A percentile compares a stretch with the other conserved stretches of the same genome.
Evolutionary conservation across 2,329 filamentous ascomycete species (phyloP).

Genomic region (Pleurostoma richardsiae): DNA sequence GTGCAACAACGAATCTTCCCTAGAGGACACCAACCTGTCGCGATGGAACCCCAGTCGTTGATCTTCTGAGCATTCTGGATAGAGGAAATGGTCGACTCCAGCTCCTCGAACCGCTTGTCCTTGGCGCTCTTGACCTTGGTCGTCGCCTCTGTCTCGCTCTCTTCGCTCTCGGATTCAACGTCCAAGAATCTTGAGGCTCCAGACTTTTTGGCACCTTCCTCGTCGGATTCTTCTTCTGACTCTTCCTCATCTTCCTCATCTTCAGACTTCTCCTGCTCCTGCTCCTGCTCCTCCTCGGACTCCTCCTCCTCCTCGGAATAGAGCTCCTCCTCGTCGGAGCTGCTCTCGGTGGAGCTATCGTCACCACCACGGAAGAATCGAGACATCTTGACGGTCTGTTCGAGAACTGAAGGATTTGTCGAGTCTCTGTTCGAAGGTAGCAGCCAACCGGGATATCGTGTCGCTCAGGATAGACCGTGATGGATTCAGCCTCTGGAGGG

Average conservation of each 20-base stretch:
- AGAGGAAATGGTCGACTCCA: conserved; percentile 80
- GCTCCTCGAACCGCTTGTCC: conserved; percentile 92
- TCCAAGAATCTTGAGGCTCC: conserved; percentile 82
- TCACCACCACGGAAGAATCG: conserved; percentile 91
- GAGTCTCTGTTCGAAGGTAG: no score
- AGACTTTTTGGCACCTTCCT: conserved; percentile 59
- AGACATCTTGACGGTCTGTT: conserved; percentile 61
- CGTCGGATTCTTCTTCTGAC: conserved; percentile 44
- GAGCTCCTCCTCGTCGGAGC: conserved; percentile 94
- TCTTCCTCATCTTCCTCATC: conserved; percentile 48
- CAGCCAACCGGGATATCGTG: not conserved
- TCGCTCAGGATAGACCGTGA: not conserved
- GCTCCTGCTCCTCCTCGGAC: conserved; percentile 46
- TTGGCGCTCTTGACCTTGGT: conserved; percentile 95
- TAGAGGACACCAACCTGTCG: conserved; percentile 59
- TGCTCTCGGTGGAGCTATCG: conserved; percentile 93
- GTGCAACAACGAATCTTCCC: not conserved
- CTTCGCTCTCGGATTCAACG: conserved; percentile 66
- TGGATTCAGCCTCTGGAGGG: conserved; percentile 1
- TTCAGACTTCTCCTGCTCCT: conserved; percentile 48
- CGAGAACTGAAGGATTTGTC: not conserved
- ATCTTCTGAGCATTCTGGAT: conserved; percentile 99
- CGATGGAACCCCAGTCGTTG: conserved; percentile 92
- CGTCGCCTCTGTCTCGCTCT: conserved; percentile 80
- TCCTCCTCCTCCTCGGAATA: conserved; percentile 73